Conservation (phyloP, 371 early-diverging fungal genomes). For the Entomophthora muscae region DNA sequence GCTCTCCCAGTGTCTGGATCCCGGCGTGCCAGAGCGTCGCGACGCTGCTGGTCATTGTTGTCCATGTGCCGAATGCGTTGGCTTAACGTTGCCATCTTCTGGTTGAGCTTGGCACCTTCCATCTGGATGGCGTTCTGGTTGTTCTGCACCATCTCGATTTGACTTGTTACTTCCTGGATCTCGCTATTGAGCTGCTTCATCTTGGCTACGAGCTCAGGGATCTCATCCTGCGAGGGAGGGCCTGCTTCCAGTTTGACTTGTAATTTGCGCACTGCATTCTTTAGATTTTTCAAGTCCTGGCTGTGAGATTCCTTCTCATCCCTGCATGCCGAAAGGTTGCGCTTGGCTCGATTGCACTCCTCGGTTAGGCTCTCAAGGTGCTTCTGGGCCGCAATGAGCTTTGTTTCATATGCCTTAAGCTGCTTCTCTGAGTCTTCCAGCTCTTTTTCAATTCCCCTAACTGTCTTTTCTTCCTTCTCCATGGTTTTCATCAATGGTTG, state of each 20-base stretch:
- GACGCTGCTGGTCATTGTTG: constrained; percentile 27
- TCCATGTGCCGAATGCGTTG: constrained; percentile 26
- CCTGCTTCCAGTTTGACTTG: neutral
- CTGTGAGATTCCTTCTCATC: neutral
- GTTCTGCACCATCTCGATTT: constrained; percentile 9
- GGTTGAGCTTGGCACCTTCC: constrained; percentile 4
- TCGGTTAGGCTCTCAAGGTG: neutral
- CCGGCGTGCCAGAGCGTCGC: constrained; percentile 19
- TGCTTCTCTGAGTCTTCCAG: neutral
- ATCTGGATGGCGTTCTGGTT: constrained; percentile 12
- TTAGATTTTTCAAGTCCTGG: neutral
- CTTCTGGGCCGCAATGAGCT: neutral
- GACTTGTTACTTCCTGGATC: constrained; percentile 5
- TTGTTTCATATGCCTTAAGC: neutral
- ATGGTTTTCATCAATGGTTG: neutral
- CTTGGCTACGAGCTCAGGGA: neutral
- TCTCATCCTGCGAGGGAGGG: neutral
- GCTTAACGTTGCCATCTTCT: neutral
- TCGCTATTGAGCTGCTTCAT: neutral
- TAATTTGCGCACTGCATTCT: neutral
- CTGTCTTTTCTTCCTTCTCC: neutral
- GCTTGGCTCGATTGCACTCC: neutral
- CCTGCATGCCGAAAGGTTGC: constrained; percentile 6
- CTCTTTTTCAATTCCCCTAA: neutral
- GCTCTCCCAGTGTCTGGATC: constrained; percentile 36